A percentile compares a stretch with the other conserved stretches of the same genome.
Evolutionary conservation across 202 grass and related monocot genomes (phyloP).

Genomic region (Musa balbisiana): DNA sequence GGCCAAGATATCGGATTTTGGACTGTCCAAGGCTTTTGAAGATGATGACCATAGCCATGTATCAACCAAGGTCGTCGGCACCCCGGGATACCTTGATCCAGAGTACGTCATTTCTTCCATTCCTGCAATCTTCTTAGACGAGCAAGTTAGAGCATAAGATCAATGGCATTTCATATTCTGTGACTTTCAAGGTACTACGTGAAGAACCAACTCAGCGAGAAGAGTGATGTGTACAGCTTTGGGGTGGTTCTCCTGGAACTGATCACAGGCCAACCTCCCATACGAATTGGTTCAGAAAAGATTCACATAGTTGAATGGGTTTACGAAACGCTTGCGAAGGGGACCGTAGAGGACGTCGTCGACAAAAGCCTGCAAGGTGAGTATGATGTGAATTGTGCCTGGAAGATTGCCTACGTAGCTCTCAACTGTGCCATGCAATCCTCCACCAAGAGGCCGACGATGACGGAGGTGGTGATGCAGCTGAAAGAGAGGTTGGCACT

Average conservation of each 20-base stretch:
- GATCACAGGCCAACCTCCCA: constrained; percentile 33
- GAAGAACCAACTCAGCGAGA: constrained; percentile 36
- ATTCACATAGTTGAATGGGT: constrained; percentile 43
- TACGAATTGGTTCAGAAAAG: constrained; percentile 20
- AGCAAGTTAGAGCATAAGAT: too few species aligned
- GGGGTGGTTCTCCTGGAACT: constrained; percentile 37
- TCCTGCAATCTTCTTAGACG: not conserved
- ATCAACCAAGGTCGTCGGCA: constrained; percentile 34
- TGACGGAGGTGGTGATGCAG: constrained; percentile 38
- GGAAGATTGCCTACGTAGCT: constrained; percentile 38
- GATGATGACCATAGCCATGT: constrained; percentile 19
- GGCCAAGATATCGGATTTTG: too few species aligned
- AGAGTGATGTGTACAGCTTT: constrained; percentile 37
- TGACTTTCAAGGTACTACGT: constrained; percentile 31
- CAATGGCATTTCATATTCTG: too few species aligned
- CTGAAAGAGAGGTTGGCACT: constrained; percentile 44
- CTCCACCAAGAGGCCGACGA: constrained; percentile 28
- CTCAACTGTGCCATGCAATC: constrained; percentile 38
- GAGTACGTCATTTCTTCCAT: constrained; percentile 32
- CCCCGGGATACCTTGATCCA: constrained; percentile 49
- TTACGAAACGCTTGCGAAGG: constrained; percentile 25
- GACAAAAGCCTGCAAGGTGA: constrained; percentile 30
- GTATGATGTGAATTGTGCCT: constrained; percentile 40
- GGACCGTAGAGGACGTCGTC: constrained; percentile 39
- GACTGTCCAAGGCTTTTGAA: constrained; percentile 40